Percentiles rank a stretch among this genome's conserved stretches.
phyloP scores from a whole-genome alignment of 2,329 filamentous ascomycete genomes.

The Penicillium fuscoglaucum region DNA sequence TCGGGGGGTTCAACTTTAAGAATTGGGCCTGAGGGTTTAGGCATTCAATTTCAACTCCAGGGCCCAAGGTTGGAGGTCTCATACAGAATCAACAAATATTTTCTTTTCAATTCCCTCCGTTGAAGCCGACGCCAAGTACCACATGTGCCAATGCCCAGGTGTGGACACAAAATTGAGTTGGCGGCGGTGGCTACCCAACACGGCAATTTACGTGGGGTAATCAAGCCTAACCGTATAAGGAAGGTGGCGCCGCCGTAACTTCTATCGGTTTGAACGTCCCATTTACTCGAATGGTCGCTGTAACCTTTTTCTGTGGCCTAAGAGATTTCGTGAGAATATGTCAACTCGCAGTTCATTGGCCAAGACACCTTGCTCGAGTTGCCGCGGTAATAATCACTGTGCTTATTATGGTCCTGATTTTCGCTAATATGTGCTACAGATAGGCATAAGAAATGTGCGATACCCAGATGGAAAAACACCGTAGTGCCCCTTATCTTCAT shows the following conservation, averaged over 20 bases:
- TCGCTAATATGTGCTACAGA: not conserved
- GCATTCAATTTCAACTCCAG: no score
- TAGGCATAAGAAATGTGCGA: conserved; percentile 16
- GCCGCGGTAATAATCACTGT: not conserved
- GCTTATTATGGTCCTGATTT: no score
- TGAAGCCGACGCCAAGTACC: no score
- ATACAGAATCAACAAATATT: no score
- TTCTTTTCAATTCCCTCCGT: no score
- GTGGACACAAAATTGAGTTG: no score
- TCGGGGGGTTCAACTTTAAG: no score
- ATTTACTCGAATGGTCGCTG: not conserved
- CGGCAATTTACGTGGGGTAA: not conserved
- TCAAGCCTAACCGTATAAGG: not conserved
- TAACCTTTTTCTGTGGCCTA: not conserved
- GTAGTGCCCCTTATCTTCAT: no score
- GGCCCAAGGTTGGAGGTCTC: no score
- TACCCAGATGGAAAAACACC: not conserved
- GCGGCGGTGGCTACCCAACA: no score
- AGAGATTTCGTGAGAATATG: not conserved
- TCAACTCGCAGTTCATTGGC: not conserved
- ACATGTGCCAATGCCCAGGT: no score
- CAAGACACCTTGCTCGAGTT: not conserved
- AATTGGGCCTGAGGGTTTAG: no score
- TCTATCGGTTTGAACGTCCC: not conserved
- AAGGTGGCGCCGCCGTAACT: not conserved